Base-by-base conservation (phyloP, 2,329 filamentous ascomycete genomes). In the Talaromyces sp. region DNA sequence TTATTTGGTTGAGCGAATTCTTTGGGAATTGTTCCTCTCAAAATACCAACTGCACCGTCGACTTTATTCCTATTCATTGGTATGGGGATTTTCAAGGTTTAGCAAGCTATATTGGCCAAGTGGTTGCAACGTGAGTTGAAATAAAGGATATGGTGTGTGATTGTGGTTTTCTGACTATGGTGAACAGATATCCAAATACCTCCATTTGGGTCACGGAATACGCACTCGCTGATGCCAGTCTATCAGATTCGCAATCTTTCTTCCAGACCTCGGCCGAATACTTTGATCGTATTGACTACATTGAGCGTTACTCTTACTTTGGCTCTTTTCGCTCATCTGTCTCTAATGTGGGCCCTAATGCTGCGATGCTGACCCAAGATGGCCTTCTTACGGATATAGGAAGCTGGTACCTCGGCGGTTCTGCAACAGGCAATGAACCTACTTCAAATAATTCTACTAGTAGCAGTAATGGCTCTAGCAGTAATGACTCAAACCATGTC, bases 251-350 rank as follows among this genome's bases (percentile, higher is more conserved):
- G 2, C 51, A 59, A 27, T 54, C 60, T 9, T 62, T 62, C 40
- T 62, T 62, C 31, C 60, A 62, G 40, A 62, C 56, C 2, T 62
- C 60, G 28, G 56, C 56, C 10, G 60, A 62, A 34, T 62, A 62
- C n/a, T 62, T 62, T 47, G 60, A 62, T 56, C 60, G 60, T 23
- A 28, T 62, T 40, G 60, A 62, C 18, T 62, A 62, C 55, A 56
- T 62, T 9, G 60, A 62, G 50, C 57, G 60, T 30, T 62, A 62
- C 51, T 59, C 60, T 30, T 62, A 62, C 36, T 62, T 62, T 14
- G 60, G 60, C 8, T 58, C 60, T 6, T 62, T 62, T 16, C 36
- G 56, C 5, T 62, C 60, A 27, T 59, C 56, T 18, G 56, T 59
- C n/a, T 62, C 60, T 23, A 62, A 62, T 12, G 40, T 62, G 10